phyloP scores from a whole-genome alignment of 305 asterid genomes.

The Fraxinus floribunda region DNA sequence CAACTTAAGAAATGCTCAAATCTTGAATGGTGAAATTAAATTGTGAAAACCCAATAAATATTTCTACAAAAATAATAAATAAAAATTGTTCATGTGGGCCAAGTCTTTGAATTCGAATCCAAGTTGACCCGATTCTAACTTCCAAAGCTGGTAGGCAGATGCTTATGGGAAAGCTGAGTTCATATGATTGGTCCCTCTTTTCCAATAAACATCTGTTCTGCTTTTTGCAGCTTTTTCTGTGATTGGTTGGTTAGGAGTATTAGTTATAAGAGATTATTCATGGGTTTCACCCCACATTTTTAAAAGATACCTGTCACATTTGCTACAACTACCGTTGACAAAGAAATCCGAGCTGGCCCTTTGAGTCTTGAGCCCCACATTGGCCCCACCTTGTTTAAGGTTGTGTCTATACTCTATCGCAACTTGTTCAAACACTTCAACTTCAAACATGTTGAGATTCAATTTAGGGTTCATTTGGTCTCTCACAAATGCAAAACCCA shows the following conservation, averaged over 20 bases:
- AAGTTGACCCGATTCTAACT: not conserved
- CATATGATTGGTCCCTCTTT: not conserved
- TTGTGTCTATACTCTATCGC: conserved; percentile 86
- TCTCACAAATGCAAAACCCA: conserved; percentile 81
- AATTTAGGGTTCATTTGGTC: conserved; percentile 66
- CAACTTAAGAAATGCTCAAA: not conserved
- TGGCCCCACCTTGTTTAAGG: conserved; percentile 39
- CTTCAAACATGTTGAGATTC: conserved; percentile 77
- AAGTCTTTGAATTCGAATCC: not conserved
- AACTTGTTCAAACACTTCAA: conserved; percentile 76
- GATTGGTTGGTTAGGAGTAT: not conserved
- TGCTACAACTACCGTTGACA: conserved; percentile 41
- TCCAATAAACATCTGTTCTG: not conserved
- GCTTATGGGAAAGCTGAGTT: not conserved
- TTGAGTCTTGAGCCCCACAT: conserved; percentile 32
- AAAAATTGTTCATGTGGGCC: not conserved
- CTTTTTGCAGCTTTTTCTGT: not conserved
- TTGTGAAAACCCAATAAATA: not conserved
- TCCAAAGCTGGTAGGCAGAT: not conserved
- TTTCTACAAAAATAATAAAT: not conserved
- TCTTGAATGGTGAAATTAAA: not conserved
- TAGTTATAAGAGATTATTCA: conserved; percentile 33
- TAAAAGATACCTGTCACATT: conserved; percentile 57
- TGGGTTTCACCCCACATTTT: conserved; percentile 82
- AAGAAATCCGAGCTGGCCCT: conserved; percentile 39